These are phyloP conservation scores for Psidium friedrichsthalianum DNA, from an alignment of 345 rosid species.

Conservation along the genomic window DNA sequence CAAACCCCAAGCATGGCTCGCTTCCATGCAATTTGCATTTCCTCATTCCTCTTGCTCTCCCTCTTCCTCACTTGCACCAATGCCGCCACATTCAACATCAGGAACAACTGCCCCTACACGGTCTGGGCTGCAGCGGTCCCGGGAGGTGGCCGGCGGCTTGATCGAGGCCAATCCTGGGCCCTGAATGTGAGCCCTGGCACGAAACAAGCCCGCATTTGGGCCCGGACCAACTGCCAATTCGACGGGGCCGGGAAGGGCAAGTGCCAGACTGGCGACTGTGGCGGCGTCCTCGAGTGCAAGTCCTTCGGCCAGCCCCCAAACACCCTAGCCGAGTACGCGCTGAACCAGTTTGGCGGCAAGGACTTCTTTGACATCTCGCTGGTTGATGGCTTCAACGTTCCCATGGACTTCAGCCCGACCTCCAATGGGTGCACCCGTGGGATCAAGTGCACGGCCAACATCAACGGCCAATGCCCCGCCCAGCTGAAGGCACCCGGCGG, in stretches of 20 bases:
- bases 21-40: not conserved
- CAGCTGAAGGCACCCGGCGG: conserved; percentile 10
- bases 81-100: conserved; percentile 10
- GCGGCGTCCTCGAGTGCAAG: conserved; percentile 6
- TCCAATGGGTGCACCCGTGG: not conserved
- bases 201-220: conserved; percentile 17
- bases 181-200: conserved; percentile 5
- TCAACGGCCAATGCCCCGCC: conserved; percentile 10
- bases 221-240: conserved; percentile 16
- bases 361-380: conserved; percentile 24
- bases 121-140: conserved; percentile 21
- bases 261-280: conserved; percentile 20
- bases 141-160: conserved; percentile 15
- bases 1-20: not conserved
- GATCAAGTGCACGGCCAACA: conserved; percentile 1
- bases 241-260: conserved; percentile 13
- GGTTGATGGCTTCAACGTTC: conserved; percentile 21
- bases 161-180: conserved; percentile 12
- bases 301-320: conserved; percentile 6
- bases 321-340: conserved; percentile 10
- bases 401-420: conserved; percentile 8
- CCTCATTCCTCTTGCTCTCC: not conserved
- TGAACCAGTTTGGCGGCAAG: conserved; percentile 3
- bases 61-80: not conserved
- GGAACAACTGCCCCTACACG: conserved; percentile 16